These are phyloP conservation scores for Beta lomatogona DNA, from an alignment of 179 eudicot species.

Conservation along the genomic window DNA sequence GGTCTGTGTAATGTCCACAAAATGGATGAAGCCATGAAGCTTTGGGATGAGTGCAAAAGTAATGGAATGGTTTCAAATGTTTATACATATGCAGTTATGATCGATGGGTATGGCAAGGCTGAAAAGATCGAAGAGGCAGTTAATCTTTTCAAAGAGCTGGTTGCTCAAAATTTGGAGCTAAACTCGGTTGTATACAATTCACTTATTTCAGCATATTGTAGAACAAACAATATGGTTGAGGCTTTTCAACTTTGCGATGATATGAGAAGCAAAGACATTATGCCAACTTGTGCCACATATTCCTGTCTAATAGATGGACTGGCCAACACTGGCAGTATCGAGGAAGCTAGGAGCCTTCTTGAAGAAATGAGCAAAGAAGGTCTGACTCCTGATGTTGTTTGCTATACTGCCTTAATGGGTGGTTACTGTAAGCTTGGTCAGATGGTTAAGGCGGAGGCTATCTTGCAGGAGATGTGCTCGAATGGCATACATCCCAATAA, in stretches of 20 bases:
- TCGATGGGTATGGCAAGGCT: constrained; percentile 71
- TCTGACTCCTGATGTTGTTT: constrained; percentile 60
- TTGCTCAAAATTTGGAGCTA: constrained; percentile 42
- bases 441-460: constrained; percentile 55
- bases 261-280: constrained; percentile 67
- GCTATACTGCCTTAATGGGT: constrained; percentile 77
- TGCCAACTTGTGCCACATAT: constrained; percentile 61
- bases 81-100: constrained; percentile 66
- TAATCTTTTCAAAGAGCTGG: constrained; percentile 56
- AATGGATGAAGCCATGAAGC: constrained; percentile 64
- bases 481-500: constrained; percentile 62
- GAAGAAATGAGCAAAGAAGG: constrained; percentile 64
- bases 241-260: constrained; percentile 65
- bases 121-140: constrained; percentile 58
- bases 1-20: constrained; percentile 59
- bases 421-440: constrained; percentile 83
- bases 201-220: constrained; percentile 65
- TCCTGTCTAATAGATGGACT: constrained; percentile 72
- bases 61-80: constrained; percentile 53
- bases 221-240: constrained; percentile 48
- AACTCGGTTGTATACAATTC: constrained; percentile 63
- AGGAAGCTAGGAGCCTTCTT: constrained; percentile 55
- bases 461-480: constrained; percentile 67
- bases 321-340: constrained; percentile 49
- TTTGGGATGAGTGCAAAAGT: constrained; percentile 60